Evolutionary conservation across 2,329 filamentous ascomycete species (phyloP).

Genomic region (Penicillium frequentans): DNA sequence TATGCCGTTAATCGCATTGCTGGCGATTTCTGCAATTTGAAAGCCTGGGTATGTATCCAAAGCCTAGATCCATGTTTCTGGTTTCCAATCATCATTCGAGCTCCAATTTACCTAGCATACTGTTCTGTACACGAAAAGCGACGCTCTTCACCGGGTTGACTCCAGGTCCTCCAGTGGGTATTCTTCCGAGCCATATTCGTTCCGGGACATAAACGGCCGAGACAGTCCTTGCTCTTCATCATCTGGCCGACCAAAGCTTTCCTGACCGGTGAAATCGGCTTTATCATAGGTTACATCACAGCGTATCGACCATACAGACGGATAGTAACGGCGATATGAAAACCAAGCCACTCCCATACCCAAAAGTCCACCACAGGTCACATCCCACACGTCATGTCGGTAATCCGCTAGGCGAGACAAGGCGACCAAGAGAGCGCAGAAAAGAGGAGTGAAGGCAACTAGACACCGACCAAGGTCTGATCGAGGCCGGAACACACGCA

Average conservation of each 20-base stretch:
- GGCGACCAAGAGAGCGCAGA: constrained; percentile 60
- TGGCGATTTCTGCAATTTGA: too few relatives aligned
- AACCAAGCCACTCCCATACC: constrained; percentile 58
- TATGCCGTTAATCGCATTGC: not conserved
- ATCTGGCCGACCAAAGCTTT: constrained; percentile 34
- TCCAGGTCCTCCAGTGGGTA: constrained; percentile 25
- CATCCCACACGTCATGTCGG: constrained; percentile 64
- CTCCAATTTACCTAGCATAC: not conserved
- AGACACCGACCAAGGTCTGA: constrained; percentile 58
- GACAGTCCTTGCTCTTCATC: constrained; percentile 33
- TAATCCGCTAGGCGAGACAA: constrained; percentile 65
- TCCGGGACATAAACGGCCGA: constrained; percentile 11
- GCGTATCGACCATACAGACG: constrained; percentile 48
- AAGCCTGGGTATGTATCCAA: not conserved
- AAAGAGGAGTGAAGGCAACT: constrained; percentile 55
- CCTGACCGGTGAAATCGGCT: constrained; percentile 17
- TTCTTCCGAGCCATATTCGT: constrained; percentile 18
- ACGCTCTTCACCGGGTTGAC: not conserved
- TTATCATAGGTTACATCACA: constrained; percentile 54
- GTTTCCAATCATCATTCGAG: too few relatives aligned
- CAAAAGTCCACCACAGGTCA: constrained; percentile 56
- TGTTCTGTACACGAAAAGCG: not conserved
- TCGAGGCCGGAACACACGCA: constrained; percentile 59
- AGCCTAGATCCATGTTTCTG: too few relatives aligned
- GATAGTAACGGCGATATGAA: constrained; percentile 63